Base-by-base conservation (phyloP, 331 rosid species). In the Erythrophleum ivorense region DNA sequence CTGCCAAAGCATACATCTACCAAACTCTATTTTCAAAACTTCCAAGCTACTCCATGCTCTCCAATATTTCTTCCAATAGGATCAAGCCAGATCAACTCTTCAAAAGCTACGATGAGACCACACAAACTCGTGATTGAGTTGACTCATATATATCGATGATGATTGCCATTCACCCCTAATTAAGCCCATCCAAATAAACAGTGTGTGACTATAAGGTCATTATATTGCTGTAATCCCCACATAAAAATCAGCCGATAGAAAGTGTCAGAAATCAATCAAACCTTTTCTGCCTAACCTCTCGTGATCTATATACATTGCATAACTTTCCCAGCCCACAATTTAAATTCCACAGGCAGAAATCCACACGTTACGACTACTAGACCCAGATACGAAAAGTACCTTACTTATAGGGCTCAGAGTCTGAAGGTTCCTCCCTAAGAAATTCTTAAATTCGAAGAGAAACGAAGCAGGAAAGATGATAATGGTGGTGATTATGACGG, bases 401-500 rank as follows among this genome's bases (percentile, higher is more conserved):
- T 75, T 66, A 59, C 9, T 66, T 48, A 46, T 48, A 77, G 62
- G 55, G 29, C 67, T 15, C 12, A 0, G 29, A 38, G 57, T 70
- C 69, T 40, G 64, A 58, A 86, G 78, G 9, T 36, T 48, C 15
- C 12, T 79, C 80, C 65, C 34, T 75, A 34, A 81, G 34, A 73
- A 73, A 60, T 74, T 80, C 59, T 58, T 16, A 62, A 49, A 46
- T 41, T 66, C 29, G 36, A 52, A 62, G 60, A 65, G 38, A 71
- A 65, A 43, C 62, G 46, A 68, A 73, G 67, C 14, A 33, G 65
- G 79, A 78, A 86, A 85, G 87, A 94, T 94, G 98, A 88, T 94
- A 71, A 88, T 86, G 90, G 92, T 86, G 81, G 93, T 80, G 76
- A 62, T 67, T 0, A 80, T 88, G 84, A 90, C 91, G 46, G 89